Conservation (phyloP, 306 rosid species). For the Trifolium subterraneum region DNA sequence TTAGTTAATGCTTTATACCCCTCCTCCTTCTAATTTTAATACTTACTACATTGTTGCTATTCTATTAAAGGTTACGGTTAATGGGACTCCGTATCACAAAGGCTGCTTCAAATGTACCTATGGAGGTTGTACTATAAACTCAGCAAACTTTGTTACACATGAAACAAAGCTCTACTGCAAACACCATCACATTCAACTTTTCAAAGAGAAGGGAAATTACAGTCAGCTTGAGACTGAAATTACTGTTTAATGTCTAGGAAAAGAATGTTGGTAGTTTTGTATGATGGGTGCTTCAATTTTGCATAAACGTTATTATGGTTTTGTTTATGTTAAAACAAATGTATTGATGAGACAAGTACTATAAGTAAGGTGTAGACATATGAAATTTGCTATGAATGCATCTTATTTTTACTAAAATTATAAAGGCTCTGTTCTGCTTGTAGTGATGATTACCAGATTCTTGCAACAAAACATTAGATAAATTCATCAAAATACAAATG, state of each 20-base stretch:
- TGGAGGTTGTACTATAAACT: slow-evolving; percentile 82
- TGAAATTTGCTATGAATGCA: neutral
- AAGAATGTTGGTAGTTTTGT: slow-evolving; percentile 8
- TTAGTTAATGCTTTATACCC: neutral
- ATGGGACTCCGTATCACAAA: slow-evolving; percentile 68
- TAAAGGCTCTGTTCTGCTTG: neutral
- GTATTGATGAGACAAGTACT: neutral
- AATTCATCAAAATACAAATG: neutral
- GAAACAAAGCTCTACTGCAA: slow-evolving; percentile 85
- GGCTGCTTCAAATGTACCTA: slow-evolving; percentile 76
- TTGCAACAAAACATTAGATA: neutral
- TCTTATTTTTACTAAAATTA: neutral
- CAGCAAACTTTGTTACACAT: slow-evolving; percentile 69
- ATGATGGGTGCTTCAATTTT: slow-evolving; percentile 21
- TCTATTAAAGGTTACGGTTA: slow-evolving; percentile 56
- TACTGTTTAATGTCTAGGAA: slow-evolving; percentile 17
- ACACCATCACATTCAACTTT: slow-evolving; percentile 86
- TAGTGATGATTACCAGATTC: neutral
- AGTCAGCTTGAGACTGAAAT: slow-evolving; percentile 68
- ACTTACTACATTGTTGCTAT: neutral
- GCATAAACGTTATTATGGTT: neutral
- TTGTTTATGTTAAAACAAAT: slow-evolving; percentile 10
- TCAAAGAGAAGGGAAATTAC: slow-evolving; percentile 79
- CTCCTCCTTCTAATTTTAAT: neutral
- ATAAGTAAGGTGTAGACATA: neutral